These are phyloP conservation scores for Rhizopogon roseolus DNA, from an alignment of 768 basidiomycete genomes.

Conservation along the genomic window DNA sequence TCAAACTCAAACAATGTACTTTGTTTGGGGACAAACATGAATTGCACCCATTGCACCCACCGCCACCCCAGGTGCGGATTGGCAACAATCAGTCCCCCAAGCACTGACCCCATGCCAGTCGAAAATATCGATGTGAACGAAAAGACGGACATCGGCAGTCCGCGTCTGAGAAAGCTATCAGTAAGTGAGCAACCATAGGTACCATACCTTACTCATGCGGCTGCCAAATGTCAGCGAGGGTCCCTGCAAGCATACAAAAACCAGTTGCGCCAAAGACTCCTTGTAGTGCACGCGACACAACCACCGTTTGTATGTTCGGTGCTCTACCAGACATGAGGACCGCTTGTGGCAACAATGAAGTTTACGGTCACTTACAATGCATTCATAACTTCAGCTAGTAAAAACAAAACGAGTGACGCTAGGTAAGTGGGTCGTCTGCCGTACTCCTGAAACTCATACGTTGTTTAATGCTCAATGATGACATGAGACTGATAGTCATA, in stretches of 20 bases:
- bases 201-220: slow-evolving; percentile 45
- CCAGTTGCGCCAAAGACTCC: slow-evolving; percentile 63
- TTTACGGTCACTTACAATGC: slow-evolving; percentile 18
- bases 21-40: slow-evolving; percentile 38
- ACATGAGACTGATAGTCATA: neutral
- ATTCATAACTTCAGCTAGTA: slow-evolving; percentile 43
- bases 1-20: neutral
- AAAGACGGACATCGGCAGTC: slow-evolving; percentile 73
- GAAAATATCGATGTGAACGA: slow-evolving; percentile 51
- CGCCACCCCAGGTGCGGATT: slow-evolving; percentile 59
- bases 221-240: slow-evolving; percentile 65
- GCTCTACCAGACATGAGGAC: slow-evolving; percentile 18
- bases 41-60: slow-evolving; percentile 79
- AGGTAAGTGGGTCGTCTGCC: slow-evolving; percentile 60
- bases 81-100: slow-evolving; percentile 62
- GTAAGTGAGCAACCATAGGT: neutral
- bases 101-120: slow-evolving; percentile 58
- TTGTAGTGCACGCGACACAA: slow-evolving; percentile 54
- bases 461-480: neutral
- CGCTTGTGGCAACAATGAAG: neutral
- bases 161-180: slow-evolving; percentile 44
- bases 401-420: slow-evolving; percentile 43
- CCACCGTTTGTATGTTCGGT: slow-evolving; percentile 47
- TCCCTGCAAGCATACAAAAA: slow-evolving; percentile 64
- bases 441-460: slow-evolving; percentile 40